Conservation (phyloP, 2,329 filamentous ascomycete genomes). For the Fusarium sp. region DNA sequence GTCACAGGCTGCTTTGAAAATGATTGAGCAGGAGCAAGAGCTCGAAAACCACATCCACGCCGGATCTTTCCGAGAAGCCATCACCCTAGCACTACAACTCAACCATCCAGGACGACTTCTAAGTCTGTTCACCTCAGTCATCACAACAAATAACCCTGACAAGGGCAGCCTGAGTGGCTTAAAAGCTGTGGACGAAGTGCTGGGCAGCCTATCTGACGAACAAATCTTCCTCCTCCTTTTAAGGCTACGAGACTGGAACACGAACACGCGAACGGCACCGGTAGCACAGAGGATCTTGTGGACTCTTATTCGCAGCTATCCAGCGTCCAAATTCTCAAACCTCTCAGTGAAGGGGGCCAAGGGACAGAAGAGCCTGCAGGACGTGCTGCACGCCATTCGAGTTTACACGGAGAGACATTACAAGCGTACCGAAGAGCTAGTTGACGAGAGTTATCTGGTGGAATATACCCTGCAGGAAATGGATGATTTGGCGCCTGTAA, state of each 20-base stretch:
- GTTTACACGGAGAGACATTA: conserved; percentile 97
- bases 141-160: conserved; percentile 74
- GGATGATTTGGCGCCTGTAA: conserved; percentile 76
- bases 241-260: conserved; percentile 95
- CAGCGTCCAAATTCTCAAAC: conserved; percentile 81
- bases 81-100: conserved; percentile 90
- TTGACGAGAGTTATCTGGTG: conserved; percentile 94
- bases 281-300: conserved; percentile 90
- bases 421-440: conserved; percentile 87
- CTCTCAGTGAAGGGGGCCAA: conserved; percentile 73
- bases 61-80: conserved; percentile 92
- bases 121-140: conserved; percentile 85
- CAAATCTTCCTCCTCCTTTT: conserved; percentile 89
- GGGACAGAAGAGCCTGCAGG: conserved; percentile 79
- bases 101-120: conserved; percentile 94
- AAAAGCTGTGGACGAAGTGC: conserved; percentile 84
- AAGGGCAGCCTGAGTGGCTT: conserved; percentile 75
- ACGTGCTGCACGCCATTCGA: conserved; percentile 88
- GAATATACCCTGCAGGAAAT: conserved; percentile 96
- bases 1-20: conserved; percentile 80
- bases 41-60: conserved; percentile 93
- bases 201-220: conserved; percentile 84
- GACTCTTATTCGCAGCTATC: conserved; percentile 85
- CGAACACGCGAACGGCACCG: conserved; percentile 88
- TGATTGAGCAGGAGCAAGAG: conserved; percentile 95